Evolutionary conservation across 2,329 filamentous ascomycete genomes (phyloP).

Genomic region (Pezicula rhizophila): DNA sequence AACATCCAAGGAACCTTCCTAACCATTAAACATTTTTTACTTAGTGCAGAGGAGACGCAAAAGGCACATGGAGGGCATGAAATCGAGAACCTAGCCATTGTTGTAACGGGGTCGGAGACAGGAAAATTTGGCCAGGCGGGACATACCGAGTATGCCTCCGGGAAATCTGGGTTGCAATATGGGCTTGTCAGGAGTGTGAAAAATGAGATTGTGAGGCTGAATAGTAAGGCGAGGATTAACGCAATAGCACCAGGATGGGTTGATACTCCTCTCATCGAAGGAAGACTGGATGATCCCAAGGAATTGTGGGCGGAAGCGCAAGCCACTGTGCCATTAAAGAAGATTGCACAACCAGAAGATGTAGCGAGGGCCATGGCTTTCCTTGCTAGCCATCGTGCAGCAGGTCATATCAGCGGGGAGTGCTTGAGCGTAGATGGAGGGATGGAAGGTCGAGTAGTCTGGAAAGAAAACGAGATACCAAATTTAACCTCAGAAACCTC

Average conservation of each 20-base stretch:
- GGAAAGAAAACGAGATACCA: constrained; percentile 32
- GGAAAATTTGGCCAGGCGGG: constrained; percentile 27
- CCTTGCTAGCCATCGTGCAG: constrained; percentile 60
- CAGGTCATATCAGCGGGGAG: constrained; percentile 49
- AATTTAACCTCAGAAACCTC: not conserved
- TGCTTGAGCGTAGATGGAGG: constrained; percentile 45
- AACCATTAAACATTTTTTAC: constrained; percentile 50
- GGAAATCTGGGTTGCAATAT: constrained; percentile 46
- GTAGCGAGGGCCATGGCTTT: constrained; percentile 74
- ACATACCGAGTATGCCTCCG: constrained; percentile 41
- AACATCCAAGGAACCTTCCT: constrained; percentile 48
- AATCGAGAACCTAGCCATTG: constrained; percentile 43
- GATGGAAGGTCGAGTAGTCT: constrained; percentile 39
- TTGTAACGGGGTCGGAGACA: constrained; percentile 47
- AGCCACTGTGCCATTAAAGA: constrained; percentile 51
- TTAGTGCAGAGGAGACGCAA: constrained; percentile 34
- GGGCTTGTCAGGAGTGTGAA: constrained; percentile 45
- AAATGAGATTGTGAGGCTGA: constrained; percentile 47
- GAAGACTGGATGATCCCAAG: constrained; percentile 40
- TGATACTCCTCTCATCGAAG: constrained; percentile 53
- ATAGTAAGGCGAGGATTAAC: constrained; percentile 59
- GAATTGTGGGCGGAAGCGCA: constrained; percentile 45
- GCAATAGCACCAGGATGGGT: constrained; percentile 80
- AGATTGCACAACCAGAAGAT: constrained; percentile 63
- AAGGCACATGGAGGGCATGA: constrained; percentile 29